These are phyloP conservation scores for Pseudogymnoascus sp. DNA, from an alignment of 2,329 filamentous ascomycete species.

Conservation along the genomic window DNA sequence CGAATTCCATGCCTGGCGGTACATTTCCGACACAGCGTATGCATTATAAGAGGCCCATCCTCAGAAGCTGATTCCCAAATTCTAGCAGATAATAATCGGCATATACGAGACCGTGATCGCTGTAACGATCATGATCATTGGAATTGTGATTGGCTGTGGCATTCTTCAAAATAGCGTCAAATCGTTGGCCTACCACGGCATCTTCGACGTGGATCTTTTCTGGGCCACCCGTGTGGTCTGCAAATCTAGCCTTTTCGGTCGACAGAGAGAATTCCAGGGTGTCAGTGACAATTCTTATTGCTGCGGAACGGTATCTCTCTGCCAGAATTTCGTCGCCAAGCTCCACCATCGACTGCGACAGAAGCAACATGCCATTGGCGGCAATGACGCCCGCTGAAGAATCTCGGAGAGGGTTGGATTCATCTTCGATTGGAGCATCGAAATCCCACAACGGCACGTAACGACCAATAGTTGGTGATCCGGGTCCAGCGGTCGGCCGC, in stretches of 20 bases:
- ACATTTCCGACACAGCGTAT: not conserved
- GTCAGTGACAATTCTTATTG: conserved; percentile 17
- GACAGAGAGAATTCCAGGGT: conserved; percentile 17
- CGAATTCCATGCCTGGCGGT: not conserved
- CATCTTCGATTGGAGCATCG: conserved; percentile 36
- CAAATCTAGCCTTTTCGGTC: conserved; percentile 12
- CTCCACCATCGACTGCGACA: conserved; percentile 29
- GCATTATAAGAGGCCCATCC: conserved; percentile 25
- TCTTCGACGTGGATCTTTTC: conserved; percentile 11
- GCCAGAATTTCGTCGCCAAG: conserved; percentile 1
- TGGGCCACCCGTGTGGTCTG: not conserved
- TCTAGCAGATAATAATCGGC: conserved; percentile 42
- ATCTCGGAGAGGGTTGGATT: conserved; percentile 21
- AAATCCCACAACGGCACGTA: conserved; percentile 39
- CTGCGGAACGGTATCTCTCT: conserved; percentile 16
- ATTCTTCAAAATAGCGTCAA: conserved; percentile 29
- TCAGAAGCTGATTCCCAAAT: conserved; percentile 40
- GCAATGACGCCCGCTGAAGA: conserved; percentile 34
- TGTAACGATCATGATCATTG: conserved; percentile 24
- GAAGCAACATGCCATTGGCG: conserved; percentile 34
- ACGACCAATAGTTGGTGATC: conserved; percentile 11
- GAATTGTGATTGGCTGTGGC: conserved; percentile 32
- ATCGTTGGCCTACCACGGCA: conserved; percentile 12
- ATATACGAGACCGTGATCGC: conserved; percentile 38
- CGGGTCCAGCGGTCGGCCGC: not conserved